Conservation (phyloP, 1,139 yeast species). For the Zygosaccharomyces pseudobailii region DNA sequence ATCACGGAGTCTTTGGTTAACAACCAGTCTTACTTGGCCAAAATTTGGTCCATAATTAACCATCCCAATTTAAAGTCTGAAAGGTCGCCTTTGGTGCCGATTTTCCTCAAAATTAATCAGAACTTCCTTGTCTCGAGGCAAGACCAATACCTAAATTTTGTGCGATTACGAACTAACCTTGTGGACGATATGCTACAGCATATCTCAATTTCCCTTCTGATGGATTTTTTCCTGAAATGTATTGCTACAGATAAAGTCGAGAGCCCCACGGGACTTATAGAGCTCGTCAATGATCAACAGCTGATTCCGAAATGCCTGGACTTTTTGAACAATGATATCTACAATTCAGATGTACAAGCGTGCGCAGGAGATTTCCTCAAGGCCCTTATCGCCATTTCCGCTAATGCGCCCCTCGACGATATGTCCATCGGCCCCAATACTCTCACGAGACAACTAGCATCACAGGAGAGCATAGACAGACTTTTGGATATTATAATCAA, state of each 20-base stretch:
- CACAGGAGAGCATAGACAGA: constrained; percentile 56
- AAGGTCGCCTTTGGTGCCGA: constrained; percentile 48
- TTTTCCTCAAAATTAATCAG: constrained; percentile 88
- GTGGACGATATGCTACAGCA: constrained; percentile 52
- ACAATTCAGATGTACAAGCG: constrained; percentile 63
- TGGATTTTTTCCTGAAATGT: constrained; percentile 63
- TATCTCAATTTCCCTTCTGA: constrained; percentile 57
- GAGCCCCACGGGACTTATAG: constrained; percentile 59
- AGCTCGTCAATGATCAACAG: constrained; percentile 47
- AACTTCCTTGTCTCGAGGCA: constrained; percentile 82
- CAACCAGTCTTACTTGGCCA: constrained; percentile 55
- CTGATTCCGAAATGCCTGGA: constrained; percentile 48
- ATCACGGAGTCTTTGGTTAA: constrained; percentile 88
- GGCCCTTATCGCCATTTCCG: constrained; percentile 88
- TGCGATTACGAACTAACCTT: constrained; percentile 44
- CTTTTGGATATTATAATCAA: constrained; percentile 71
- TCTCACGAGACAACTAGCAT: constrained; percentile 80
- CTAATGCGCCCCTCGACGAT: constrained; percentile 60
- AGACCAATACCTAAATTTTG: constrained; percentile 47
- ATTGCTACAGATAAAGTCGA: constrained; percentile 63
- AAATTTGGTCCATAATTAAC: constrained; percentile 79
- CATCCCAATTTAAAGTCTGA: constrained; percentile 52
- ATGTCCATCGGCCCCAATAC: constrained; percentile 95
- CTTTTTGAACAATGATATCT: constrained; percentile 44
- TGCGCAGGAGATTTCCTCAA: constrained; percentile 93